These are phyloP conservation scores for Phoma herbarum DNA, from an alignment of 2,329 filamentous ascomycete species.

Conservation along the genomic window DNA sequence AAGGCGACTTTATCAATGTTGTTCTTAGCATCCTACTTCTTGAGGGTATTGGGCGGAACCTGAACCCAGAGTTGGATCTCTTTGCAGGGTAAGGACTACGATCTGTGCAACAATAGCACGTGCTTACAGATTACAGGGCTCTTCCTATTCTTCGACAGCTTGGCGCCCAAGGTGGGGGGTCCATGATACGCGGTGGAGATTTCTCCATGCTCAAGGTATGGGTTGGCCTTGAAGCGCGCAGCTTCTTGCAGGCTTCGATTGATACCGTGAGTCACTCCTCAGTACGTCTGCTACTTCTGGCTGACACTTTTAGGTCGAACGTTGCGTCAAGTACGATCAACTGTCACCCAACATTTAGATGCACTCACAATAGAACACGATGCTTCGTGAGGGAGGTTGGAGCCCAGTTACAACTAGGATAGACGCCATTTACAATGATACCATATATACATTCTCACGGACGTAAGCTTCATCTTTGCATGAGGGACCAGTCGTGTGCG, in stretches of 20 bases:
- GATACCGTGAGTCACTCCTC: conserved; percentile 72
- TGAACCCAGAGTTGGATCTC: conserved; percentile 88
- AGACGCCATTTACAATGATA: conserved; percentile 1
- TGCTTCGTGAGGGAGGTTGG: not conserved
- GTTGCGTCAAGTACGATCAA: conserved; percentile 89
- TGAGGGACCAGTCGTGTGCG: not conserved
- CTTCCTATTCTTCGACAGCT: conserved; percentile 90
- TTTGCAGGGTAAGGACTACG: conserved; percentile 69
- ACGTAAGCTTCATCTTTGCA: not conserved
- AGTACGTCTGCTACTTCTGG: too few species aligned
- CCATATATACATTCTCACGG: not conserved
- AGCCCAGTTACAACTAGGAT: not conserved
- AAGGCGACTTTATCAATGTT: conserved; percentile 98
- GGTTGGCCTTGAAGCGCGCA: conserved; percentile 87
- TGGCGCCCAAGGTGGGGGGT: conserved; percentile 76
- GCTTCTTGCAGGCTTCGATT: conserved; percentile 87
- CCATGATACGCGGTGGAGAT: conserved; percentile 59
- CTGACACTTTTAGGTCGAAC: conserved; percentile 69
- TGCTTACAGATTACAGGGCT: conserved; percentile 63
- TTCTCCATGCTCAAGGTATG: conserved; percentile 84
- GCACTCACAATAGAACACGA: not conserved
- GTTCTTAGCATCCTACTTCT: conserved; percentile 93
- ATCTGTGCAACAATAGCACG: not conserved
- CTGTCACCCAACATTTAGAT: conserved; percentile 82
- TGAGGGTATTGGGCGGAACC: conserved; percentile 88